Base-by-base conservation (phyloP, 176 grass and related monocot genomes). In the Otatea glauca region DNA sequence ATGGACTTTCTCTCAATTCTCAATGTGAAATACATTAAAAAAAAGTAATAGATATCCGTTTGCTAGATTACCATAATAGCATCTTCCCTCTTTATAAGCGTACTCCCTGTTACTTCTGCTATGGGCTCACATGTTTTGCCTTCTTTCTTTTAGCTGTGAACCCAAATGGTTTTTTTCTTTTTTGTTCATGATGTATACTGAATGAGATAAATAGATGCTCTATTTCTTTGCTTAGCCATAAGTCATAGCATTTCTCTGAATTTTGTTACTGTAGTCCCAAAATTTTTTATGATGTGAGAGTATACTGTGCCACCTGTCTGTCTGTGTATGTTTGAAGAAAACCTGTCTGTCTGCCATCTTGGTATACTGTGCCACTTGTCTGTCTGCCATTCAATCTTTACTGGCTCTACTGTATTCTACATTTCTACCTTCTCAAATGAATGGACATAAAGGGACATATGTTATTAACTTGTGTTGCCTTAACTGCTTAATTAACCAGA, bases 161-260 rank as follows among this genome's bases (percentile, higher is more conserved):
- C 4, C 9, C 7, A 5, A 29, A 76, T 50, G 6, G 0, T 55
- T 48, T 65, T 43, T 43, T 43, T 9, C 1, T 50, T 64, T 54
- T 39, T 39, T 11, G 5, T 37, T 9, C 27, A 75, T 55, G 35
- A 32, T 4, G 8, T 70, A 17, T 42, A 58, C 65, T 13, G 0
- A 7, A 32, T 42, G 9, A 60, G 61, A 60, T 24, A 61, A 58
- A 12, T 39, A 76, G 32, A 23, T 58, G 20, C 51, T 56, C 17
- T 50, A 76, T 58, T 70, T 69, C 65, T 58, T 70, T 81, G 64
- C 49, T 71, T 42, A 49, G 11, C 14, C 42, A 61, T 61, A 61
- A 62, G 6, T 43, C 1, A 7, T 43, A 64, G 18, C 3, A 1
- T 45, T 72, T 44, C 16, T 72, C n/a, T 0, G 0, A 71, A 42